Evolutionary conservation across 139 green algal species (phyloP).

Genomic region (Haematococcus lacustris): DNA sequence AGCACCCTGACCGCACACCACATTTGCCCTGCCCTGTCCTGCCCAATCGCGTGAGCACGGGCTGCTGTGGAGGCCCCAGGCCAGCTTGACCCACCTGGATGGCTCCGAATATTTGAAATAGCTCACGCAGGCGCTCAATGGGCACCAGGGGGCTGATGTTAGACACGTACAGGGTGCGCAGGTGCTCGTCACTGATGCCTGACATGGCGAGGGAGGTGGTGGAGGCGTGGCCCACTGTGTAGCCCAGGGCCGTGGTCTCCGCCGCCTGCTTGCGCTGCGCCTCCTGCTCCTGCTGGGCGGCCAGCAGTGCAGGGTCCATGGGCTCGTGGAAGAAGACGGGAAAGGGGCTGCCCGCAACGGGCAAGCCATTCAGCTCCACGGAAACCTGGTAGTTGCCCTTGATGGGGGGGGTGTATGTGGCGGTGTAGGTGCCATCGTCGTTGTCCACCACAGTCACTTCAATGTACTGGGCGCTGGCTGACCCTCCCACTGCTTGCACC

Average conservation of each 20-base stretch:
- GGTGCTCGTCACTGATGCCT: constrained; percentile 11
- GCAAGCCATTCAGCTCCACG: constrained; percentile 63
- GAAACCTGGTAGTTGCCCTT: constrained; percentile 76
- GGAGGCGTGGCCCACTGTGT: too few relatives aligned
- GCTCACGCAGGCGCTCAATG: constrained; percentile 19
- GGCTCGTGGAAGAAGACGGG: constrained; percentile 81
- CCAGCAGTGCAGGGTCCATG: constrained; percentile 10
- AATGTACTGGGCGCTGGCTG: too few relatives aligned
- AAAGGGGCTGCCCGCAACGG: constrained; percentile 77
- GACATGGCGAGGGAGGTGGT: too few relatives aligned
- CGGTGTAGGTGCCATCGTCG: constrained; percentile 75
- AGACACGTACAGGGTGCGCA: constrained; percentile 18
- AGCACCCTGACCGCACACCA: too few relatives aligned
- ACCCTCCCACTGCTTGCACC: too few relatives aligned
- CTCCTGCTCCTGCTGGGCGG: not conserved
- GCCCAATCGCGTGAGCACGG: too few relatives aligned
- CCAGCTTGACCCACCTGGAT: too few relatives aligned
- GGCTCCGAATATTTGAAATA: constrained; percentile 18
- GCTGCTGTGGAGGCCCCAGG: too few relatives aligned
- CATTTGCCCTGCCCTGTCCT: too few relatives aligned
- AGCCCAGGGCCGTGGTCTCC: too few relatives aligned
- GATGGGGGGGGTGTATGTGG: constrained; percentile 57
- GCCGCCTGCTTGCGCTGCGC: too few relatives aligned
- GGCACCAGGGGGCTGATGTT: constrained; percentile 21
- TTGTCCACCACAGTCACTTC: constrained; percentile 56